phyloP scores from a whole-genome alignment of 345 rosid species.

The Eucalyptus marginata region DNA sequence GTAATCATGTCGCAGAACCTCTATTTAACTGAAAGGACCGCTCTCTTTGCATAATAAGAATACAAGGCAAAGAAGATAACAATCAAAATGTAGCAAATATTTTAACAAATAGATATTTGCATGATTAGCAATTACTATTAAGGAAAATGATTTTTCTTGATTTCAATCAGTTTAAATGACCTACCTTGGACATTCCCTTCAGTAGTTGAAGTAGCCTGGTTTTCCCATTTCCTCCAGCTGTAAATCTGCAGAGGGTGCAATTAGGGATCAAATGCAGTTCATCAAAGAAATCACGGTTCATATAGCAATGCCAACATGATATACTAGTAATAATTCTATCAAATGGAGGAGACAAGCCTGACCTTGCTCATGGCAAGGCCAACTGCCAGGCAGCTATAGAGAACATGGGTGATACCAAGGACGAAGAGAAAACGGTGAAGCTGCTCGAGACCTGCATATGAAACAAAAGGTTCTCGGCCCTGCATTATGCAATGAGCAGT shows the following conservation, averaged over 20 bases:
- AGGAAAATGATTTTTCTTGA: background rate
- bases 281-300: background rate
- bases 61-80: background rate
- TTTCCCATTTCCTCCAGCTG: conserved; percentile 96
- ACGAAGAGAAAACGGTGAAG: conserved; percentile 87
- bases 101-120: background rate
- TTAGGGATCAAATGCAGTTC: background rate
- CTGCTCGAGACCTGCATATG: conserved; percentile 73
- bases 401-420: conserved; percentile 81
- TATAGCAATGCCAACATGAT: background rate
- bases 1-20: background rate
- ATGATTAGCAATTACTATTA: background rate
- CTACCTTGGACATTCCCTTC: conserved; percentile 61
- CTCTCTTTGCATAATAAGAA: background rate
- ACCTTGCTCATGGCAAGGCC: conserved; percentile 97
- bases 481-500: conserved; percentile 6
- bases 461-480: conserved; percentile 94
- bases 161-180: background rate
- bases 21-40: background rate
- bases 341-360: background rate
- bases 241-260: conserved; percentile 37
- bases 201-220: conserved; percentile 32
- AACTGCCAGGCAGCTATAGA: conserved; percentile 81
- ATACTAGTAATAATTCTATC: background rate
- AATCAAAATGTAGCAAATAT: background rate